Base-by-base conservation (phyloP, 1,139 yeast genomes). In the Saccharomycopsis crataegensis region DNA sequence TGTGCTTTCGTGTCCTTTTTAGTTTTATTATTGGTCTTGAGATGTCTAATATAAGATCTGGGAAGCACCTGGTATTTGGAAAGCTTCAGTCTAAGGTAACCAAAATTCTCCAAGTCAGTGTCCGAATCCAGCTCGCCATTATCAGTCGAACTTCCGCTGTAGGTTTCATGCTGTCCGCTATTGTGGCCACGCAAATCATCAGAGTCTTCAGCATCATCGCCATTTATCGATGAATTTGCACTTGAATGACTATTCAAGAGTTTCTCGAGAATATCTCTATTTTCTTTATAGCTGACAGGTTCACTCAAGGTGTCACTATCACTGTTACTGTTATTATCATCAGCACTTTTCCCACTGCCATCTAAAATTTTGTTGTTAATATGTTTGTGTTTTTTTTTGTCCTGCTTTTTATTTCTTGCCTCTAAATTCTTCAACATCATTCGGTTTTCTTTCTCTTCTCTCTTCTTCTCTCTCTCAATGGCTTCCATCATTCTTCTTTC, bases 61-160 rank as follows among this genome's bases (percentile, higher is more conserved):
- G 56, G 58, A 12, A 55, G 43, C 14, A 50, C 58, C 8, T 50
- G 51, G 9, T 43, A 50, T 43, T 41, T 55, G 28, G 55, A 40
- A 17, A 55, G 33, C 37, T 52, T 53, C 36, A 48, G 42, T 43
- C 48, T 42, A 12, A 51, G 41, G 9, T 12, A 28, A 6, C n/a
- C 46, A 4, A 43, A 17, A 3, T 17, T 36, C 6, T n/a, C 46
- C 3, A 36, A 12, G 4, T n/a, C 49, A 11, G 48, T 53, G 8
- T 48, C 36, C 6, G 33, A 38, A 32, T 46, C 47, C n/a, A 22
- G 11, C 40, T 36, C 5, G n/a, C 40, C 11, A 36, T n/a, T 36
- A 11, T 36, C n/a, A 3, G 11, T 36, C 40, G n/a, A 36, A 5
- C 40, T 36, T 5, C n/a, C 28, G 4, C 28, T 4, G 28, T 22